Evolutionary conservation across 768 basidiomycete species (phyloP).

Genomic region (Suillus cothurnatus): DNA sequence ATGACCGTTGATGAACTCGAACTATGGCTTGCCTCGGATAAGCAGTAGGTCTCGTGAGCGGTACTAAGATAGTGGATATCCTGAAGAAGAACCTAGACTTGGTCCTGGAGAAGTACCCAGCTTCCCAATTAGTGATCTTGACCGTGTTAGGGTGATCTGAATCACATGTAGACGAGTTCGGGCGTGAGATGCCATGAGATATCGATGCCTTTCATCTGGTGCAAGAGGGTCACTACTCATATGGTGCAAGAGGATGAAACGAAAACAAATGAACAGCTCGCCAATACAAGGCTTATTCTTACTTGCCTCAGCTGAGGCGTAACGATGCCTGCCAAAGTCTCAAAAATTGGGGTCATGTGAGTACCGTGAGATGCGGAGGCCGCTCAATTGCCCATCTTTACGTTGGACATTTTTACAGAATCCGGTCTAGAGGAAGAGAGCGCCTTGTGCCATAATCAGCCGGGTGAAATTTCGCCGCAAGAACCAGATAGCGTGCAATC

Average conservation of each 20-base stretch:
- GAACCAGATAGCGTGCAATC: neutral
- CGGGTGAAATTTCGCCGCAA: conserved; percentile 9
- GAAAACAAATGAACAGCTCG: conserved; percentile 31
- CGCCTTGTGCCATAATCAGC: neutral
- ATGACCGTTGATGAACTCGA: conserved; percentile 36
- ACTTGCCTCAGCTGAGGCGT: neutral
- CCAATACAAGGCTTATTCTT: conserved; percentile 20
- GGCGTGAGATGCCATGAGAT: neutral
- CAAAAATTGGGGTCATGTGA: conserved; percentile 38
- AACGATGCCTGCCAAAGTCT: conserved; percentile 17
- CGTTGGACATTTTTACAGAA: conserved; percentile 21
- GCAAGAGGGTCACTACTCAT: conserved; percentile 13
- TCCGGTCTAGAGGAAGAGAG: conserved; percentile 26
- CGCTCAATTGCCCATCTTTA: neutral
- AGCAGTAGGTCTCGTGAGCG: conserved; percentile 35
- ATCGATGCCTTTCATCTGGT: conserved; percentile 11
- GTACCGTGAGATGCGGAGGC: conserved; percentile 8
- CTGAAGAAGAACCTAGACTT: conserved; percentile 35
- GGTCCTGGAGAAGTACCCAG: conserved; percentile 27
- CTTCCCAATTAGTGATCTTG: neutral
- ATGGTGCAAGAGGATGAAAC: conserved; percentile 34
- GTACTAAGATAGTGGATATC: conserved; percentile 35
- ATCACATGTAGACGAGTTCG: conserved; percentile 24
- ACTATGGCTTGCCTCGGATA: conserved; percentile 32
- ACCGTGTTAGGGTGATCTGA: conserved; percentile 28